Evolutionary conservation across 768 basidiomycete genomes (phyloP).

Genomic region (Tulasnella sp.): DNA sequence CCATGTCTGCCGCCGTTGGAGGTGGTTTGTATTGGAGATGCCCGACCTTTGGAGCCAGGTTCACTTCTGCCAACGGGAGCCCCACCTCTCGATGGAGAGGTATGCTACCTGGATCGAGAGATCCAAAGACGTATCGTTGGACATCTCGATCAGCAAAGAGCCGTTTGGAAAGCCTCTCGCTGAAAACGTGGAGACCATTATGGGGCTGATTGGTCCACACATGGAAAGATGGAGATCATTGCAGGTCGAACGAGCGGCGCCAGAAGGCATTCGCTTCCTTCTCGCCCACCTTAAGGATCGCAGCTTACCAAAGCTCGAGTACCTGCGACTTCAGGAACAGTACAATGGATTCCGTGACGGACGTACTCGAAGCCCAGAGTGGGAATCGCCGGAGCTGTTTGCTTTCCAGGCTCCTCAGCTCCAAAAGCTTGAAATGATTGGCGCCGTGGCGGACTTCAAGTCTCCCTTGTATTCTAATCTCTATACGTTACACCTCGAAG

Average conservation of each 20-base stretch:
- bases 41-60: neutral
- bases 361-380: neutral
- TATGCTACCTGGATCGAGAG: neutral
- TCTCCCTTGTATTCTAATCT: neutral
- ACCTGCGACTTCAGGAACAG: neutral
- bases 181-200: neutral
- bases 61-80: neutral
- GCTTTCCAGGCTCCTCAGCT: neutral
- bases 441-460: neutral
- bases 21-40: neutral
- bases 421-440: neutral
- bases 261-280: neutral
- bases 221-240: neutral
- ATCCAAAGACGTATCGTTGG: neutral
- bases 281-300: neutral
- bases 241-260: neutral
- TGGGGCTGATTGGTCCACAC: neutral
- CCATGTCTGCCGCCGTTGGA: neutral
- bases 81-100: neutral
- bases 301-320: neutral
- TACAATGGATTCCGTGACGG: neutral
- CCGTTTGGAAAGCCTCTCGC: neutral
- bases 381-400: neutral
- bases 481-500: neutral
- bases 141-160: neutral